Base-by-base conservation (phyloP, 139 green algal genomes). In the Diplosphaera chodatii region DNA sequence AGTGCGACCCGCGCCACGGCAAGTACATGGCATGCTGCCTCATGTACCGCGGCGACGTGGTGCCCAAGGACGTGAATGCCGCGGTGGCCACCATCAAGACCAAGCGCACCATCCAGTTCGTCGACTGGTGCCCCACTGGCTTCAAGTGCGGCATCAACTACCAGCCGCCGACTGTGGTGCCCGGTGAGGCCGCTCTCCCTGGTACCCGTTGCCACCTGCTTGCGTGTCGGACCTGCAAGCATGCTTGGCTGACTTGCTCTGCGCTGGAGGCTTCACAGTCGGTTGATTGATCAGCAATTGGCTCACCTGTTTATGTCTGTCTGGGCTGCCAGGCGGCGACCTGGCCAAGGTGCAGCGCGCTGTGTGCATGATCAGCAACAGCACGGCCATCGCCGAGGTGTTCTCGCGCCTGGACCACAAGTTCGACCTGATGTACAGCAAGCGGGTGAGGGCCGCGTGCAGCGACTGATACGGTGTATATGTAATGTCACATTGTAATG, bases 61-160 rank as follows among this genome's bases (percentile, higher is more conserved):
- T 99, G 55, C 95, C 95, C 82, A 98, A 99, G 92, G 95, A 99
- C 77, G 94, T 99, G 32, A 98, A 98, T 79, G 91, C 92, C 27
- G 85, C 92, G 29, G 92, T 98, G 32, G 92, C 91, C 72, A 98
- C 91, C 81, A 96, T 98, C 88, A 98, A 99, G 94, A 98, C 93
- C 83, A 98, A 98, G 90, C 86, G 94, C 72, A 98, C 94, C 76
- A 97, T 98, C 81, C 93, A 94, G 81, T 92, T 98, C 83, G 95
- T 98, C 25, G 94, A 98, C 87, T 99, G 94, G 95, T 98, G 92
- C 88, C 93, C 93, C 77, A 98, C 94, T 63, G 94, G 93, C 64
- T 99, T 99, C 90, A 99, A 99, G 92, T 98, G 93, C 85, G 95
- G 95, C 80, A 99, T 99, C 90, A 99, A 98, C 93, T 98, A 97